phyloP scores from a whole-genome alignment of 768 basidiomycete genomes.

The Podaxis mareebaensis region DNA sequence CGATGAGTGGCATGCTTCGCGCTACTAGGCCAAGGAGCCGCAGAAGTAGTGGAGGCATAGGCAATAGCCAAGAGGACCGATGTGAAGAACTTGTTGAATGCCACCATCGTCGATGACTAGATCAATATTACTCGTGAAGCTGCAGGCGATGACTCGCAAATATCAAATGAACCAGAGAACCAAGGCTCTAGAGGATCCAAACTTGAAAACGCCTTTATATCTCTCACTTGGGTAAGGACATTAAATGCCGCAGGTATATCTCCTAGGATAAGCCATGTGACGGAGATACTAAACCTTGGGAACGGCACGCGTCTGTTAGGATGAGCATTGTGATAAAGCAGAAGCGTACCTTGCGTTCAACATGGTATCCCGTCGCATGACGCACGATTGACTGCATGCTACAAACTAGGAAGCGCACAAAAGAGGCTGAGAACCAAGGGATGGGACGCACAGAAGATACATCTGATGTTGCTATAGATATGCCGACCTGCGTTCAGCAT shows the following conservation, averaged over 20 bases:
- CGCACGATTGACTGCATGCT: not conserved
- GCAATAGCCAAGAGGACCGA: slow-evolving; percentile 17
- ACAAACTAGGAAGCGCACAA: not conserved
- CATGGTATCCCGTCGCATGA: slow-evolving; percentile 6
- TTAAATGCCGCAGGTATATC: not conserved
- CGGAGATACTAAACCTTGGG: not conserved
- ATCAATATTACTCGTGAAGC: not conserved
- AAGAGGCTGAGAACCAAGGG: not conserved
- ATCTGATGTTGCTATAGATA: slow-evolving; percentile 8
- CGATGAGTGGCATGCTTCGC: slow-evolving; percentile 23
- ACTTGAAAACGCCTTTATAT: slow-evolving; percentile 1
- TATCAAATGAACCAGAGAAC: not conserved
- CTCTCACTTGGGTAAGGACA: not conserved
- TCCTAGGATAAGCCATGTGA: slow-evolving; percentile 3
- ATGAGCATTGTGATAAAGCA: slow-evolving; percentile 4
- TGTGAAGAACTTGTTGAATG: slow-evolving; percentile 17
- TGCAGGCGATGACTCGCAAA: not conserved
- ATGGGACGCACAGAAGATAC: not conserved
- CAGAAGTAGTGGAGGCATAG: slow-evolving; percentile 13
- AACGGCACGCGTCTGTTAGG: slow-evolving; percentile 4
- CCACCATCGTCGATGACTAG: slow-evolving; percentile 5
- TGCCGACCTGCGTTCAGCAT: not conserved
- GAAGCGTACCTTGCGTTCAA: slow-evolving; percentile 3
- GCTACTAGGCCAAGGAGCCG: slow-evolving; percentile 18
- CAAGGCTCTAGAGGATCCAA: not conserved